A percentile compares a stretch with the other conserved stretches of the same genome.
Conservation (phyloP, 768 basidiomycete species). For the Cystofilobasidium macerans region DNA sequence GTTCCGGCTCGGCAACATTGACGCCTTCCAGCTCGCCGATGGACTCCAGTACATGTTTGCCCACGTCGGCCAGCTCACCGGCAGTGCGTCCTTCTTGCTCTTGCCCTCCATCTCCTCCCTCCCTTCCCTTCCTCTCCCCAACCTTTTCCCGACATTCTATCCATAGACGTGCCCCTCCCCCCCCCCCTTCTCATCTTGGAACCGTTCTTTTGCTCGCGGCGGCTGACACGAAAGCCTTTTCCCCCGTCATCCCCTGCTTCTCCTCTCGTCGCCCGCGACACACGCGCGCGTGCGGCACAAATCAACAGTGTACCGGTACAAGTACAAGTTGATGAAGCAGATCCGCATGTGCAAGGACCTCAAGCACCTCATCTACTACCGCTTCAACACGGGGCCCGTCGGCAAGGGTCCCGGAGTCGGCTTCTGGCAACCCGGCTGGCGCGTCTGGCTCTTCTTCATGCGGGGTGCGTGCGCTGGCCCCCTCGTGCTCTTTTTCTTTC, state of each 20-base stretch:
- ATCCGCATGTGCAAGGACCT: slow-evolving; percentile 99
- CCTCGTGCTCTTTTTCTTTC: neutral
- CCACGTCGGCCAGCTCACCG: slow-evolving; percentile 93
- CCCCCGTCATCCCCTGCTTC: too few species aligned
- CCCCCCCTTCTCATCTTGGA: too few species aligned
- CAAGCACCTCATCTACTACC: slow-evolving; percentile 75
- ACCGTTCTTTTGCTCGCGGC: too few species aligned
- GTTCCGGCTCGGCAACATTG: slow-evolving; percentile 94
- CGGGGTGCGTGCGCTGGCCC: slow-evolving; percentile 62
- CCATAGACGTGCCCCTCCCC: neutral
- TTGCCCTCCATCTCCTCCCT: neutral
- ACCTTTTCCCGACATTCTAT: neutral
- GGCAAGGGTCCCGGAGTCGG: slow-evolving; percentile 98
- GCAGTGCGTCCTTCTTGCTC: slow-evolving; percentile 42
- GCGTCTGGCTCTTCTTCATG: slow-evolving; percentile 99
- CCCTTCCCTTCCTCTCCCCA: neutral
- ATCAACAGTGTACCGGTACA: slow-evolving; percentile 76
- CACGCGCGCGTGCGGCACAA: too few species aligned
- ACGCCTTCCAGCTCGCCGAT: slow-evolving; percentile 97
- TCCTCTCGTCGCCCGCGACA: too few species aligned
- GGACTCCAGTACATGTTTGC: slow-evolving; percentile 95
- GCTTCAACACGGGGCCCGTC: slow-evolving; percentile 98
- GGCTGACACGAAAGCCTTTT: too few species aligned
- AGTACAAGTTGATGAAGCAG: slow-evolving; percentile 99
- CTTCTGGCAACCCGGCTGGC: slow-evolving; percentile 99